phyloP scores from a whole-genome alignment of 805 yeast species.

The Sporopachydermia lactativora region DNA sequence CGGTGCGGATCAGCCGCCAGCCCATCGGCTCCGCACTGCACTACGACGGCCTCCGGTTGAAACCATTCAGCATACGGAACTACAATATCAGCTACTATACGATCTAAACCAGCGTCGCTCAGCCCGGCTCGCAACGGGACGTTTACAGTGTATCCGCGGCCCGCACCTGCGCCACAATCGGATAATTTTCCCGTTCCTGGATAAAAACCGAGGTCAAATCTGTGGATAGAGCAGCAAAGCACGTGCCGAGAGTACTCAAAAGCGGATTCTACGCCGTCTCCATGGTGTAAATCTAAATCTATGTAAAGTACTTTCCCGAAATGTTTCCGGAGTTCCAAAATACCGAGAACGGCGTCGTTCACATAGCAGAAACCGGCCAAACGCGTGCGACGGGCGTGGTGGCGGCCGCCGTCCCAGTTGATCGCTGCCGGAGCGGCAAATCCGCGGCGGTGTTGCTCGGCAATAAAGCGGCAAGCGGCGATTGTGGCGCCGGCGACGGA shows the following conservation, averaged over 20 bases:
- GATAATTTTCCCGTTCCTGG: slow-evolving; percentile 52
- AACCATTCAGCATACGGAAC: slow-evolving; percentile 25
- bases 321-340: slow-evolving; percentile 32
- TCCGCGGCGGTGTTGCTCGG: slow-evolving; percentile 4
- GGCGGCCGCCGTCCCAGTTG: slow-evolving; percentile 75
- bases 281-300: slow-evolving; percentile 69
- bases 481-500: slow-evolving; percentile 45
- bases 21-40: slow-evolving; percentile 70
- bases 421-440: slow-evolving; percentile 25
- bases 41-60: slow-evolving; percentile 38
- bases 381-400: slow-evolving; percentile 39
- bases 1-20: slow-evolving; percentile 44
- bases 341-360: slow-evolving; percentile 51
- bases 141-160: slow-evolving; percentile 28
- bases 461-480: slow-evolving; percentile 28
- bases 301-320: slow-evolving; percentile 40
- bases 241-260: slow-evolving; percentile 42
- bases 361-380: slow-evolving; percentile 66
- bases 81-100: slow-evolving; percentile 27
- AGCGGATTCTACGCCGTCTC: slow-evolving; percentile 66
- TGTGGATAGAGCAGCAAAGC: slow-evolving; percentile 47
- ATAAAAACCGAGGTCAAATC: slow-evolving; percentile 51
- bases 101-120: slow-evolving; percentile 27
- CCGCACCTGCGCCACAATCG: slow-evolving; percentile 24
- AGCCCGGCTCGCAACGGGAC: slow-evolving; percentile 47